phyloP scores from a whole-genome alignment of 202 grass and related monocot genomes.

The Brachypodium distachyon region DNA sequence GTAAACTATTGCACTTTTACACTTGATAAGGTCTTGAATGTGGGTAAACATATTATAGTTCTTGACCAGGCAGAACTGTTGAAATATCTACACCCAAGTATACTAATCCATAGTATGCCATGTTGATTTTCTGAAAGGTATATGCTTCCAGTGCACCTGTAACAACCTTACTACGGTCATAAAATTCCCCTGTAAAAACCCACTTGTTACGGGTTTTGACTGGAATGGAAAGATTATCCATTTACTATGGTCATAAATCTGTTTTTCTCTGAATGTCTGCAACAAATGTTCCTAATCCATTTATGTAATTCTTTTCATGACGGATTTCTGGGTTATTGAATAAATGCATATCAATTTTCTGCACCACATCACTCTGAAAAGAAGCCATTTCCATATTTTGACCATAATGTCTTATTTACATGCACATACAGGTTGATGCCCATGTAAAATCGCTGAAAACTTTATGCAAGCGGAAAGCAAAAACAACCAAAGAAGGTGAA shows the following conservation, averaged over 20 bases:
- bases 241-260: background rate
- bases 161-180: background rate
- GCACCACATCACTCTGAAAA: background rate
- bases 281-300: background rate
- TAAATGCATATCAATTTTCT: slow-evolving; percentile 7
- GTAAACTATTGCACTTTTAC: background rate
- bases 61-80: background rate
- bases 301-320: background rate
- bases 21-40: background rate
- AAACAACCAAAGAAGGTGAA: slow-evolving; percentile 51
- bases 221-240: slow-evolving; percentile 11
- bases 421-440: slow-evolving; percentile 67
- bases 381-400: slow-evolving; percentile 13
- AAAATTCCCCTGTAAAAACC: slow-evolving; percentile 1
- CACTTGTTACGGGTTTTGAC: background rate
- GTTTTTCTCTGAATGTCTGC: background rate
- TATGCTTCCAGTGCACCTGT: slow-evolving; percentile 2
- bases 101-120: background rate
- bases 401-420: slow-evolving; percentile 19
- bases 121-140: background rate
- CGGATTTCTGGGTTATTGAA: background rate
- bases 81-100: background rate
- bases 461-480: slow-evolving; percentile 82
- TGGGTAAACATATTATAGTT: background rate
- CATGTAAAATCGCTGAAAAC: slow-evolving; percentile 89